A percentile compares a stretch with the other conserved stretches of the same genome.
Conservation (phyloP, 1,284 basidiomycete species). For the Singerocomus rubriflavus region DNA sequence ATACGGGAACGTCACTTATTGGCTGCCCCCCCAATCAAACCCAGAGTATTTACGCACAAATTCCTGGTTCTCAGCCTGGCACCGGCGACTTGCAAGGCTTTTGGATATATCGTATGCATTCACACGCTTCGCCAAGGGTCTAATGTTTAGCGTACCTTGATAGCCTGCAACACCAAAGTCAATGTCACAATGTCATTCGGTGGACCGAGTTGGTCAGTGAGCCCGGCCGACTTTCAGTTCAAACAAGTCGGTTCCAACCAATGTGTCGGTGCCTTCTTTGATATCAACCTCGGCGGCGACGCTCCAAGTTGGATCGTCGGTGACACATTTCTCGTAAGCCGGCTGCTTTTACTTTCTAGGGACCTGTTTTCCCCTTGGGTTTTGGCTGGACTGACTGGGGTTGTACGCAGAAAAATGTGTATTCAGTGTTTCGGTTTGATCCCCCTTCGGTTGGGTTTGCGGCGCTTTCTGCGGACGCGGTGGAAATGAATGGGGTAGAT, state of each 20-base stretch:
- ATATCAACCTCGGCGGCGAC: conserved; percentile 28
- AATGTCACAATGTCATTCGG: conserved; percentile 42
- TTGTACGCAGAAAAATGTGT: conserved; percentile 48
- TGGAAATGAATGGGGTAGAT: conserved; percentile 30
- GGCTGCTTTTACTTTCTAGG: neutral
- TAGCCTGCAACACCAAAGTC: conserved; percentile 25
- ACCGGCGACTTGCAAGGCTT: conserved; percentile 31
- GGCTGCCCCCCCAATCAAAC: conserved; percentile 34
- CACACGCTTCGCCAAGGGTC: neutral
- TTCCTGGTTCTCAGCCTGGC: conserved; percentile 31
- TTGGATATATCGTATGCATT: conserved; percentile 29
- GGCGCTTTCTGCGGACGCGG: conserved; percentile 32
- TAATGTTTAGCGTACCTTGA: neutral
- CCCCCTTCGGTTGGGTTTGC: conserved; percentile 55
- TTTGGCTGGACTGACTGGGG: too few species aligned
- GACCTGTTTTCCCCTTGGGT: too few species aligned
- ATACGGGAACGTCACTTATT: conserved; percentile 44
- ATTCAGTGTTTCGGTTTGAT: conserved; percentile 49
- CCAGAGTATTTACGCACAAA: conserved; percentile 37
- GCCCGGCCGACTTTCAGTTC: conserved; percentile 44
- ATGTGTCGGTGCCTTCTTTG: conserved; percentile 52
- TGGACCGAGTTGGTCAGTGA: conserved; percentile 43
- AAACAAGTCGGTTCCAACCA: conserved; percentile 33
- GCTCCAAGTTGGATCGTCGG: conserved; percentile 46
- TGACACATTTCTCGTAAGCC: conserved; percentile 45